Percentiles rank a stretch among this genome's conserved stretches.
phyloP scores from a whole-genome alignment of 768 basidiomycete genomes.

The Tylopilus balloui region DNA sequence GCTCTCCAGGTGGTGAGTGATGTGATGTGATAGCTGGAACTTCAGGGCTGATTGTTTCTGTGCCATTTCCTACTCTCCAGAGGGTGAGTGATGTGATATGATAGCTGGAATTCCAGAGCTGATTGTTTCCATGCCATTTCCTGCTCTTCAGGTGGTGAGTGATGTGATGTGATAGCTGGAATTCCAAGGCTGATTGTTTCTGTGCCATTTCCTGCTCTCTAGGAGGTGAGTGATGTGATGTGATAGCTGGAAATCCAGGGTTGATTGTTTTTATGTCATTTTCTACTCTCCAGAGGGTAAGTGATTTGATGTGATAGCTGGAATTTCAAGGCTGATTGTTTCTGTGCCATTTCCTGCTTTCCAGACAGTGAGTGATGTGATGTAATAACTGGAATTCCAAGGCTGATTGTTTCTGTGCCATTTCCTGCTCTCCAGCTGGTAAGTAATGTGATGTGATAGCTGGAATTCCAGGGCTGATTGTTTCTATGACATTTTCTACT shows the following conservation, averaged over 20 bases:
- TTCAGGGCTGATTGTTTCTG: no score
- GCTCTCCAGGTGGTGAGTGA: no score
- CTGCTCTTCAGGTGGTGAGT: no score
- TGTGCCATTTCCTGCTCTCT: not conserved
- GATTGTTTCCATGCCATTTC: no score
- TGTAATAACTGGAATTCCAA: not conserved
- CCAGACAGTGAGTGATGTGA: not conserved
- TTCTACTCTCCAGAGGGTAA: not conserved
- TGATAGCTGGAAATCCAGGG: not conserved
- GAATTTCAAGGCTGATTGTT: not conserved
- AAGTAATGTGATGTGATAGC: not conserved
- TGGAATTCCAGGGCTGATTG: not conserved
- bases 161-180: not conserved
- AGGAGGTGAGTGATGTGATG: not conserved
- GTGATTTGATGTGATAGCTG: not conserved
- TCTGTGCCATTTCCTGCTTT: not conserved
- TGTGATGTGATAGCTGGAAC: no score
- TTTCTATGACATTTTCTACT: not conserved
- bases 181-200: not conserved
- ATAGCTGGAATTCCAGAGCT: no score
- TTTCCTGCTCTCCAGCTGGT: not conserved
- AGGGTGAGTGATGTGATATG: no score
- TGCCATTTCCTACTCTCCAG: no score
- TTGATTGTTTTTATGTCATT: not conserved
- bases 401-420: not conserved